Evolutionary conservation across 345 rosid genomes (phyloP), one percentile per base, ranked within the genome.

Genomic region (Limnanthes douglasii): DNA sequence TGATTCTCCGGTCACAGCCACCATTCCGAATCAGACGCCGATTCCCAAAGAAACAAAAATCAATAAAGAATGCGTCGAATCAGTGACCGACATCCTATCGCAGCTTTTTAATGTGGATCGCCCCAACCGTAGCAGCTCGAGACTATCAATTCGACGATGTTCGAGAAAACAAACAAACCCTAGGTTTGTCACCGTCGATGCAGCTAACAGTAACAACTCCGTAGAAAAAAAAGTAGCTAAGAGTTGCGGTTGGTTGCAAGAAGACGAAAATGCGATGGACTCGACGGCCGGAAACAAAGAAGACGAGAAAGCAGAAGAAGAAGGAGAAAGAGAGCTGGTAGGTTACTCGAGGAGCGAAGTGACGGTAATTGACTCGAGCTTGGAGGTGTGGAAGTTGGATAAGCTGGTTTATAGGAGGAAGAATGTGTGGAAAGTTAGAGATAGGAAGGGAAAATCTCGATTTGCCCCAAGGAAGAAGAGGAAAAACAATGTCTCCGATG

Each of bases 331-430:
- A 52, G 90, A 64, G 59, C 37, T 88, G 19, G 53, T 66, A 3
- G 94, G 94, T 7, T 90, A 65, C 43, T 79, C 98, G 39, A 79
- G 76, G 58, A 79, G 95, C 39, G 98, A 90, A 49, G 95, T 83
- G 61, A 79, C 94, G 2, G 86, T 90, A 25, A 90, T 90, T 8
- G 98, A 90, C 47, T 83, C 94, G 6, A 79, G 94, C 71, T 68
- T 61, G 16, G 48, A 51, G 18, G 64, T 45, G 43, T 90, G 98
- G 98, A 90, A 90, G 67, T 56, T 60, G 31, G 98, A 90, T 41
- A 90, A 90, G 61, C 38, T 79, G 16, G 75, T 90, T 37, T 79
- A 56, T 19, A 44, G 98, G 34, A 70, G 64, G 73, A 70, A 69
- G 41, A 80, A 72, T 25, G 71, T 68, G 15, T 90, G 95, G 95